Percentiles rank a stretch among this genome's conserved stretches.
phyloP scores from a whole-genome alignment of 2,329 filamentous ascomycete genomes.

The Gaeumannomyces tritici region DNA sequence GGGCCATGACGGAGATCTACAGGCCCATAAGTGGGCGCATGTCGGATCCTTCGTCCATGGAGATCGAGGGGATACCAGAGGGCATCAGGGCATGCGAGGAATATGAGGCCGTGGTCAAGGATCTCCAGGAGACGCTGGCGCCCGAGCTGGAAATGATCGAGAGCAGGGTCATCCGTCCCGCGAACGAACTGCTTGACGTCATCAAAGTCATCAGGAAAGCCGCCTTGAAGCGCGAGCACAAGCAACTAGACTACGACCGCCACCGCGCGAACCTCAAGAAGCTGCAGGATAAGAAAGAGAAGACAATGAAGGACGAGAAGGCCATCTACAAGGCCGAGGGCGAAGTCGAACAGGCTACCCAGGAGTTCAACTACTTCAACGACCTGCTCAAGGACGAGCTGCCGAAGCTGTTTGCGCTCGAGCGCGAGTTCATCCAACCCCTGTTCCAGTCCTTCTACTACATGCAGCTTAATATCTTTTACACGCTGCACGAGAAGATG shows the following conservation, averaged over 20 bases:
- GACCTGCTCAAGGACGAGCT: slow-evolving; percentile 93
- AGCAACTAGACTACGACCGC: slow-evolving; percentile 92
- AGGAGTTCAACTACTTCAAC: slow-evolving; percentile 98
- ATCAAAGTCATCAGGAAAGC: slow-evolving; percentile 93
- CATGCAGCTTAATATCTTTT: slow-evolving; percentile 99
- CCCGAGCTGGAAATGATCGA: slow-evolving; percentile 99
- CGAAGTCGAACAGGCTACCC: slow-evolving; percentile 81
- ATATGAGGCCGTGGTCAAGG: slow-evolving; percentile 84
- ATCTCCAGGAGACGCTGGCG: slow-evolving; percentile 77
- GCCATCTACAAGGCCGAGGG: slow-evolving; percentile 91
- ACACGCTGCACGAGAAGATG: slow-evolving; percentile 97
- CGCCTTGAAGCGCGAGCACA: slow-evolving; percentile 85
- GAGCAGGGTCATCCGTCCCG: slow-evolving; percentile 77
- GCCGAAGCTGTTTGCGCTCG: slow-evolving; percentile 80
- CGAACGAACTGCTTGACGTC: slow-evolving; percentile 86
- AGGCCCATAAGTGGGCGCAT: slow-evolving; percentile 94
- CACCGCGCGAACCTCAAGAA: slow-evolving; percentile 80
- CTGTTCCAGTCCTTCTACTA: slow-evolving; percentile 99
- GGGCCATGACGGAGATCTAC: slow-evolving; percentile 93
- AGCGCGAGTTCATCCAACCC: slow-evolving; percentile 90
- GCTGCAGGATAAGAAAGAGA: slow-evolving; percentile 95
- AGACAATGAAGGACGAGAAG: slow-evolving; percentile 93
- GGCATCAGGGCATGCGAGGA: slow-evolving; percentile 94
- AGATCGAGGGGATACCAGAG: slow-evolving; percentile 78
- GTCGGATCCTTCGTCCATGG: slow-evolving; percentile 80